Conservation (phyloP, 116 monocot species). For the Dioscorea cayenensis region DNA sequence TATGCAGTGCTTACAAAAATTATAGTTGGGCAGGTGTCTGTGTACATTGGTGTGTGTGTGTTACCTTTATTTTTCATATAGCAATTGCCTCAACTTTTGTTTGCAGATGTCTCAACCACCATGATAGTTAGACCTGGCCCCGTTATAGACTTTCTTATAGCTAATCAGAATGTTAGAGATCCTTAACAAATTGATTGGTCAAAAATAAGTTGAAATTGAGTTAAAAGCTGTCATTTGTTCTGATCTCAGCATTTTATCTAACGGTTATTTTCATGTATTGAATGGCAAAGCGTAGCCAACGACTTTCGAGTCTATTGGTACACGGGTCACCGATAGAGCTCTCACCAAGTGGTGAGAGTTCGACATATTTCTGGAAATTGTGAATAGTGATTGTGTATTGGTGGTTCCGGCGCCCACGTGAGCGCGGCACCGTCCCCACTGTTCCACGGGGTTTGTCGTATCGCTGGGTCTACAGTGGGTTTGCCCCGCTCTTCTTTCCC, state of each 20-base stretch:
- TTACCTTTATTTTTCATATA: neutral
- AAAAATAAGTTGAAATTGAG: conserved; percentile 33
- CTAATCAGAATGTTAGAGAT: conserved; percentile 59
- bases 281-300: conserved; percentile 84
- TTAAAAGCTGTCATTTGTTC: neutral
- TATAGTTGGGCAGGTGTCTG: neutral
- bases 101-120: conserved; percentile 91
- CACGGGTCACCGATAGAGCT: too few relatives aligned
- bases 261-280: neutral
- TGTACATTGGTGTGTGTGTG: neutral
- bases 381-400: too few relatives aligned
- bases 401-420: too few relatives aligned
- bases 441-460: too few relatives aligned
- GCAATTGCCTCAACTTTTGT: neutral
- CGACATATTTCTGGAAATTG: too few relatives aligned
- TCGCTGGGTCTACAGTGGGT: too few relatives aligned
- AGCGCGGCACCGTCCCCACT: too few relatives aligned
- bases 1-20: neutral
- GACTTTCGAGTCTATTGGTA: too few relatives aligned
- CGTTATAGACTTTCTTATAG: conserved; percentile 67
- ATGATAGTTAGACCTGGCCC: conserved; percentile 93
- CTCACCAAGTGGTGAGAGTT: too few relatives aligned
- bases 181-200: conserved; percentile 72
- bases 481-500: too few relatives aligned
- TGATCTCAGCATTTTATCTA: neutral